Conservation (phyloP, 2,329 filamentous ascomycete species). For the Dryadomyces quercus-mongolicae region DNA sequence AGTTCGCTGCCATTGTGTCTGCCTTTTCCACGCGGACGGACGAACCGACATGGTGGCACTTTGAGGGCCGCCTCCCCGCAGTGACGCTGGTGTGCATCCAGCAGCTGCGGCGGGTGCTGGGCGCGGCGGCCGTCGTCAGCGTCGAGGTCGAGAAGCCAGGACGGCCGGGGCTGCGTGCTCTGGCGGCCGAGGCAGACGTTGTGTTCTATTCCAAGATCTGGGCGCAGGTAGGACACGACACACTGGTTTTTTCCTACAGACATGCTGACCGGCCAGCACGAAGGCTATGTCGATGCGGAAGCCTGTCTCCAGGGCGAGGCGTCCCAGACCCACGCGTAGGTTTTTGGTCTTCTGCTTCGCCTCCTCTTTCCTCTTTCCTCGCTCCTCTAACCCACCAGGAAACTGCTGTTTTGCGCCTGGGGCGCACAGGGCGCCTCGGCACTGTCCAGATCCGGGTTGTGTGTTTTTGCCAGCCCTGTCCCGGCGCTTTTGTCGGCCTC, state of each 20-base stretch:
- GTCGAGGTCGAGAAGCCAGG: slow-evolving; percentile 63
- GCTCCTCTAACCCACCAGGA: slow-evolving; percentile 15
- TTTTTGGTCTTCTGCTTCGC: too few species aligned
- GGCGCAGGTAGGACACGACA: slow-evolving; percentile 45
- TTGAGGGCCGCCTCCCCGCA: slow-evolving; percentile 57
- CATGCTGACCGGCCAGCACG: slow-evolving; percentile 12
- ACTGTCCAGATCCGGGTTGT: slow-evolving; percentile 23
- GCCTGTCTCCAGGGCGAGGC: slow-evolving; percentile 36
- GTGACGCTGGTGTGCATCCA: slow-evolving; percentile 47
- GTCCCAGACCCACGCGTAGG: slow-evolving; percentile 15
- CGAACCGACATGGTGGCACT: slow-evolving; percentile 49
- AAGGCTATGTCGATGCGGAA: slow-evolving; percentile 26
- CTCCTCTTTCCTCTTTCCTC: not conserved
- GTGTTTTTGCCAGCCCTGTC: slow-evolving; percentile 30
- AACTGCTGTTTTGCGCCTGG: slow-evolving; percentile 31
- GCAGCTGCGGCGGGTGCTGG: slow-evolving; percentile 27
- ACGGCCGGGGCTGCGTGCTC: slow-evolving; percentile 42
- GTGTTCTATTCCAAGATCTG: slow-evolving; percentile 64
- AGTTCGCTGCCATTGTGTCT: slow-evolving; percentile 39
- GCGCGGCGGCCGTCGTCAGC: slow-evolving; percentile 38
- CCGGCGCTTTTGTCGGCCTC: slow-evolving; percentile 23
- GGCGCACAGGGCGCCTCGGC: slow-evolving; percentile 32
- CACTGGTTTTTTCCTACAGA: too few species aligned
- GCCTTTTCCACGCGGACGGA: slow-evolving; percentile 17
- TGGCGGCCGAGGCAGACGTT: slow-evolving; percentile 52